Evolutionary conservation across 441 rosid species (phyloP), one percentile per base, ranked within the genome.

Genomic region (Erodium moschatum): DNA sequence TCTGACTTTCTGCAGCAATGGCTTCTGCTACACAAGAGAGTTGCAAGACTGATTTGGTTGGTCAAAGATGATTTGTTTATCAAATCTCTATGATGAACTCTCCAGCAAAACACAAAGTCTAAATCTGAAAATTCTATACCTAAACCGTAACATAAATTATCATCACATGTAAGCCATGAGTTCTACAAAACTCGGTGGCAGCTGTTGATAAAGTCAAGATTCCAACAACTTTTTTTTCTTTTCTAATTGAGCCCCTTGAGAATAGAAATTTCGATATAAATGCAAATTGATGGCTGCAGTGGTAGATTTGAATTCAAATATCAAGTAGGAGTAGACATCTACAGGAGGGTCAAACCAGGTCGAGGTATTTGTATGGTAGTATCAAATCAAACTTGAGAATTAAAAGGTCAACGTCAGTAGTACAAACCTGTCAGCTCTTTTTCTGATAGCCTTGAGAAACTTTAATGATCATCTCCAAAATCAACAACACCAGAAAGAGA

Each of bases 171-270:
- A 20, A 18, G 12, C 62, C 27, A 19, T 56, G 27, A 56, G 62
- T 24, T 56, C 62, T 56, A 56, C 62, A 56, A 19, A 18, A 56
- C 18, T 19, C 27, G 6, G 12, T 18, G 62, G 11, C 3, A 18
- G 62, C 27, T 56, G 12, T 56, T 56, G 62, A 56, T 19, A 18
- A 18, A 56, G 62, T 56, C 62, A 56, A 56, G 27, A 56, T 19
- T 27, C 62, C 62, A 56, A 56, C 62, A 56, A 56, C 62, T 19
- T 56, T 42, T 42, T 42, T 42, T 38, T 6, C 9, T 0, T 54
- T 9, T 56, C 27, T 56, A 24, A 18, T 18, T 56, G 27, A 18
- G 27, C 27, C 62, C 27, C 62, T 56, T 56, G 62, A 7, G 12
- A 56, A 20, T 7, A 8, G 62, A 18, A 56, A 18, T 10, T 56